Conservation (phyloP, 2,329 filamentous ascomycete genomes). For the Aureobasidium melanogenum region DNA sequence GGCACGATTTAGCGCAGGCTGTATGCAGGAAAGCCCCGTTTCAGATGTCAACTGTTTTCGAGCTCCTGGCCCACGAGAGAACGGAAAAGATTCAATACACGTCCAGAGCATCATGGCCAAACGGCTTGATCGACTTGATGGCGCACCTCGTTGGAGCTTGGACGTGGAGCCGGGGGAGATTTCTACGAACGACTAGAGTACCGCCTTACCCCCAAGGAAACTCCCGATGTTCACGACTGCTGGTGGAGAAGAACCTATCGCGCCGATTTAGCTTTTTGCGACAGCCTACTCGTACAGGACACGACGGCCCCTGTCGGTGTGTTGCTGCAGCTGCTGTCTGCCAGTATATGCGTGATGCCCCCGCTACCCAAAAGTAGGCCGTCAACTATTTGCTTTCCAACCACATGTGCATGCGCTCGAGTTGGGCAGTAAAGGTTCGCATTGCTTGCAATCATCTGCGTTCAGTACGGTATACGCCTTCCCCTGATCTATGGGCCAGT, state of each 20-base stretch:
- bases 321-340: slow-evolving; percentile 4
- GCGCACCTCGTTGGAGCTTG: slow-evolving; percentile 3
- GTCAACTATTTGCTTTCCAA: not conserved
- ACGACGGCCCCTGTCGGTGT: slow-evolving; percentile 6
- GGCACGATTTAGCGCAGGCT: slow-evolving; percentile 11
- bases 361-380: not conserved
- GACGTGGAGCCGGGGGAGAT: slow-evolving; percentile 5
- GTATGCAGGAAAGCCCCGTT: slow-evolving; percentile 12
- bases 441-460: not conserved
- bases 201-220: not conserved
- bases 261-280: slow-evolving; percentile 9
- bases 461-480: not conserved
- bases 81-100: not conserved
- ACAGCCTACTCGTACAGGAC: not conserved
- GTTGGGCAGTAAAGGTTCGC: not conserved
- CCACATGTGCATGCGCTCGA: not conserved
- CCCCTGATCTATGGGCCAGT: not conserved
- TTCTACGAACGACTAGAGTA: slow-evolving; percentile 7
- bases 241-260: slow-evolving; percentile 7
- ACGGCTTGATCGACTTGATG: slow-evolving; percentile 12
- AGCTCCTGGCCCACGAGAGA: not conserved
- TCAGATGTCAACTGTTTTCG: slow-evolving; percentile 10
- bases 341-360: not conserved
- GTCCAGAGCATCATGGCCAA: slow-evolving; percentile 10
- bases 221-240: not conserved